Percentiles rank a stretch among this genome's conserved stretches.
These are phyloP conservation scores for Lantana camara DNA, from an alignment of 257 asterid species.

Conservation along the genomic window DNA sequence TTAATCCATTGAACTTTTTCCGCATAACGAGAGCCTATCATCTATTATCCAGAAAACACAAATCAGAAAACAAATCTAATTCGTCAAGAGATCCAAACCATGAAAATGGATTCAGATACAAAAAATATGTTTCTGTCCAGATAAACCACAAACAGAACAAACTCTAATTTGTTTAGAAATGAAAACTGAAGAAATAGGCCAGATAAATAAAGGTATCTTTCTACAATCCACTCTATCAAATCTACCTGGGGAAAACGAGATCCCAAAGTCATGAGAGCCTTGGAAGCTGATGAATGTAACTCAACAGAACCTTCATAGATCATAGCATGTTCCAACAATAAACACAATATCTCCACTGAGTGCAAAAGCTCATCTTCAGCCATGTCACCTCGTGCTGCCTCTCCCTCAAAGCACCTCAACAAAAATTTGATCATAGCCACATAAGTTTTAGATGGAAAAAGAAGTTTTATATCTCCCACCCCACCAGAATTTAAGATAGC, in stretches of 20 bases:
- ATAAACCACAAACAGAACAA: conserved; percentile 28
- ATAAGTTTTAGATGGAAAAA: conserved; percentile 73
- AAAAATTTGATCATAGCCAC: conserved; percentile 86
- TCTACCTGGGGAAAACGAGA: conserved; percentile 79
- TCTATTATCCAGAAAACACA: conserved; percentile 48
- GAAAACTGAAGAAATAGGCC: conserved; percentile 19
- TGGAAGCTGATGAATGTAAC: conserved; percentile 92
- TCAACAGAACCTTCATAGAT: conserved; percentile 82
- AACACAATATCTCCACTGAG: conserved; percentile 65
- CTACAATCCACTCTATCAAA: conserved; percentile 16
- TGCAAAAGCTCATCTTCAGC: conserved; percentile 42
- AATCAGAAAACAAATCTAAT: conserved; percentile 24
- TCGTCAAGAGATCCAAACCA: conserved; percentile 15
- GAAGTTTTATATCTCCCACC: conserved; percentile 55
- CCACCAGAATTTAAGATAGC: conserved; percentile 48
- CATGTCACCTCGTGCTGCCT: conserved; percentile 47
- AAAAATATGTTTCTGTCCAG: conserved; percentile 25
- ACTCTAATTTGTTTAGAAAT: conserved; percentile 5
- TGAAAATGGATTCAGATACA: conserved; percentile 9
- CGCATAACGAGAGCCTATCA: conserved; percentile 78
- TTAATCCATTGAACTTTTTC: conserved; percentile 76
- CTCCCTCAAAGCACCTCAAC: conserved; percentile 90
- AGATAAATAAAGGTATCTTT: conserved; percentile 11
- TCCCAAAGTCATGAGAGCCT: conserved; percentile 81
- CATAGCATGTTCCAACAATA: conserved; percentile 88